Evolutionary conservation across 2,329 filamentous ascomycete species (phyloP).

Genomic region (Ceratocystis cubensis): DNA sequence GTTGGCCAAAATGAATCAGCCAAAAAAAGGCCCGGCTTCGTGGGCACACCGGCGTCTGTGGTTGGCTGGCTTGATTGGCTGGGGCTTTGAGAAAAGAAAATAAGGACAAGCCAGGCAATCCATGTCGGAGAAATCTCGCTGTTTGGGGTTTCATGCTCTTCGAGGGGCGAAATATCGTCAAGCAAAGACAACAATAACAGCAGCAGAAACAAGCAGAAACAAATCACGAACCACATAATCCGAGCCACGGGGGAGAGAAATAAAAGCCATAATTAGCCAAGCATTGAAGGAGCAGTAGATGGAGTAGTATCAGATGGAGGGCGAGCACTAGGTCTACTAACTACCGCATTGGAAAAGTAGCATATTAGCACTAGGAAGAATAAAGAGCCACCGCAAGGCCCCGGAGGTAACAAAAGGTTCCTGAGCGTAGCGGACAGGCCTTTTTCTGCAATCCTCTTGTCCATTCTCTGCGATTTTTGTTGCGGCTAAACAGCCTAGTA

Average conservation of each 20-base stretch:
- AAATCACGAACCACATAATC: not conserved
- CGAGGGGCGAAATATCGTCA: not conserved
- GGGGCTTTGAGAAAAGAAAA: not conserved
- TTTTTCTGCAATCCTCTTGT: not conserved
- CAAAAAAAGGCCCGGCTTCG: conserved; percentile 6
- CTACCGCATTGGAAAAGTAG: not conserved
- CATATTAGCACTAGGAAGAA: not conserved
- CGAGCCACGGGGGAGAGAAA: not conserved
- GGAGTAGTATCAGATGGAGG: not conserved
- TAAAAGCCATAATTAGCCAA: not conserved
- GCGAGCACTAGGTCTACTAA: not conserved
- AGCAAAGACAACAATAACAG: not conserved
- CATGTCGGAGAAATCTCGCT: conserved; percentile 14
- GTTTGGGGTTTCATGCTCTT: not conserved
- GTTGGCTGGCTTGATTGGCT: not conserved
- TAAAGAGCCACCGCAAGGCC: not conserved
- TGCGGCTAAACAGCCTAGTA: not conserved
- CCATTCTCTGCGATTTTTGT: not conserved
- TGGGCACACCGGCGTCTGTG: not conserved
- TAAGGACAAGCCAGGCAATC: not conserved
- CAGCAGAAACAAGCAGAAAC: not conserved
- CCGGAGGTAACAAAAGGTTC: not conserved
- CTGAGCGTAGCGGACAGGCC: not conserved
- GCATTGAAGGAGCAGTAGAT: not conserved
- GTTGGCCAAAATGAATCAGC: not conserved